These are phyloP conservation scores for Dactylellina drechsleri DNA, from an alignment of 2,329 filamentous ascomycete species.

Conservation along the genomic window DNA sequence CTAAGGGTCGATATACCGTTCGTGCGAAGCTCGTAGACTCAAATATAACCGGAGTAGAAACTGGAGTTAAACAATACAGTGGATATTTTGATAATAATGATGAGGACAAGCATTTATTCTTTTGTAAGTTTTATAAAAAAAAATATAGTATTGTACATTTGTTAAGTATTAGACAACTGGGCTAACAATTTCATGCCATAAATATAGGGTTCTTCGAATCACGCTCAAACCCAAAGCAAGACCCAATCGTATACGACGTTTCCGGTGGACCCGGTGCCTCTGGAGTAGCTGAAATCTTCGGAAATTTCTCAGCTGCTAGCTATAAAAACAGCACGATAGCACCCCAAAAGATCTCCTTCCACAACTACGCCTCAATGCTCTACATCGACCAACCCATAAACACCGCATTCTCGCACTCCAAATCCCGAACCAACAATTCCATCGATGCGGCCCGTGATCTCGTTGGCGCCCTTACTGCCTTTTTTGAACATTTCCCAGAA, in stretches of 20 bases:
- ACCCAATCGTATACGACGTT: constrained; percentile 92
- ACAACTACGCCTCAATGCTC: constrained; percentile 95
- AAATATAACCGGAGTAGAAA: constrained; percentile 73
- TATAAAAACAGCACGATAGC: constrained; percentile 82
- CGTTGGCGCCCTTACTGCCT: constrained; percentile 93
- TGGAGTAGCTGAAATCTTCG: constrained; percentile 93
- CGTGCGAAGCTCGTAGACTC: constrained; percentile 14
- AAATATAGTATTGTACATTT: constrained; percentile 61
- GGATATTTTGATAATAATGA: constrained; percentile 92
- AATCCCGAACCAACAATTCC: constrained; percentile 85
- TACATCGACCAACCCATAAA: constrained; percentile 99
- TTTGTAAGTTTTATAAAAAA: constrained; percentile 67
- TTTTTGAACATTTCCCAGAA: constrained; percentile 98
- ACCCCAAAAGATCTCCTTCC: constrained; percentile 92
- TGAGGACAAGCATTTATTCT: constrained; percentile 97
- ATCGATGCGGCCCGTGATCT: constrained; percentile 96
- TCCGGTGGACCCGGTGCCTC: constrained; percentile 97
- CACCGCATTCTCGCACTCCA: constrained; percentile 95
- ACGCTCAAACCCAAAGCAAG: constrained; percentile 93
- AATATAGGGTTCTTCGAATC: constrained; percentile 70
- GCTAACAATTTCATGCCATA: constrained; percentile 80
- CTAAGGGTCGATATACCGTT: constrained; percentile 4
- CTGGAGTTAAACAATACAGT: constrained; percentile 91
- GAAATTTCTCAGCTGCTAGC: constrained; percentile 91
- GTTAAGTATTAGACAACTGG: constrained; percentile 2